A percentile compares a stretch with the other conserved stretches of the same genome.
Conservation (phyloP, 495 filamentous ascomycete genomes). For the Neurospora sp. region DNA sequence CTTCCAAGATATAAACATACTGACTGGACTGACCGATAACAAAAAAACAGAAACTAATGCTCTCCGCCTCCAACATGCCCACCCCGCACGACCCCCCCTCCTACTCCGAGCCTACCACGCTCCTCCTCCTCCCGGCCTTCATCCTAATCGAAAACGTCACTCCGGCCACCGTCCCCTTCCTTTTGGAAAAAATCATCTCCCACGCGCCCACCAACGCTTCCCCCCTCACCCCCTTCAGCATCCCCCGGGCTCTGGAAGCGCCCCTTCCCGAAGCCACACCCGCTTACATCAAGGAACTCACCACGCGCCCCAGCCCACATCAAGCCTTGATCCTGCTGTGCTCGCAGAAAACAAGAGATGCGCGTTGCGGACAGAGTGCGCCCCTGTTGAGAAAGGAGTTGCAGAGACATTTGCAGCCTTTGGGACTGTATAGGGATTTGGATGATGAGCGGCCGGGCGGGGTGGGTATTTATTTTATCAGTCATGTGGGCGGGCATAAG, state of each 20-base stretch:
- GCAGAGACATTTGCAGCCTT: slow-evolving; percentile 74
- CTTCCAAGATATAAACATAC: background rate
- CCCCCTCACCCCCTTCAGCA: slow-evolving; percentile 41
- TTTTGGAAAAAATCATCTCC: slow-evolving; percentile 65
- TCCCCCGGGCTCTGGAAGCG: slow-evolving; percentile 40
- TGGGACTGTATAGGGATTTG: slow-evolving; percentile 77
- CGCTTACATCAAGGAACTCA: slow-evolving; percentile 36
- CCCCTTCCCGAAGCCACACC: slow-evolving; percentile 34
- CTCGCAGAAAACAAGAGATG: slow-evolving; percentile 86
- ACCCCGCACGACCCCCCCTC: slow-evolving; percentile 50
- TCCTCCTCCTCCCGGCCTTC: slow-evolving; percentile 84
- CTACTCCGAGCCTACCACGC: slow-evolving; percentile 59
- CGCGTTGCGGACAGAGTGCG: slow-evolving; percentile 86
- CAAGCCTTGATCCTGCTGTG: slow-evolving; percentile 82
- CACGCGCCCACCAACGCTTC: slow-evolving; percentile 60
- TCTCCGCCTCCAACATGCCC: slow-evolving; percentile 90
- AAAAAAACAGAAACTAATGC: slow-evolving; percentile 53
- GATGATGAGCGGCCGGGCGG: slow-evolving; percentile 81
- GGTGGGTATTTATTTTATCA: slow-evolving; percentile 91
- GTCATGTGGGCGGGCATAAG: slow-evolving; percentile 91
- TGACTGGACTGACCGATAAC: no score
- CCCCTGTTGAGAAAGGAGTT: slow-evolving; percentile 79
- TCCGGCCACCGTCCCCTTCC: slow-evolving; percentile 57
- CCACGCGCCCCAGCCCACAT: slow-evolving; percentile 65
- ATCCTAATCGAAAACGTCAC: slow-evolving; percentile 78